Evolutionary conservation across 176 grass and related monocot genomes (phyloP).

Genomic region (Microstegium vimineum): DNA sequence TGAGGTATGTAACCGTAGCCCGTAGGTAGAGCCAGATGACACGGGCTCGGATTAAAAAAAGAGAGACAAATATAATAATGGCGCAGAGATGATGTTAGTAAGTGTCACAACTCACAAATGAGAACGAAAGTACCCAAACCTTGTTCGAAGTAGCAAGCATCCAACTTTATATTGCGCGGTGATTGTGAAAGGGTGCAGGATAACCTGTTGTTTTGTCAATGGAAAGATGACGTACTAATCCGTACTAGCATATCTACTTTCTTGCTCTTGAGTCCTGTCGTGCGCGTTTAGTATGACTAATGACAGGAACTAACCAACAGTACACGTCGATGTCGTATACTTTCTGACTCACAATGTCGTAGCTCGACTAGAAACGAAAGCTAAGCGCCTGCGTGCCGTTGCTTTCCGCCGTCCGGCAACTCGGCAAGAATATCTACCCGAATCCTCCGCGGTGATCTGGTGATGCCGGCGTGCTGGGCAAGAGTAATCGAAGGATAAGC

Average conservation of each 20-base stretch:
- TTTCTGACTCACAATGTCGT: not conserved
- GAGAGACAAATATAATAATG: no score
- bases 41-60: no score
- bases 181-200: no score
- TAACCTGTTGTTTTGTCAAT: no score
- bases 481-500: not conserved
- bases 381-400: not conserved
- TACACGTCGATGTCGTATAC: not conserved
- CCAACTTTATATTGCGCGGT: no score
- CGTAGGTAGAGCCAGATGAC: no score
- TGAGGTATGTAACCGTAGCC: no score
- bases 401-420: slow-evolving; percentile 15
- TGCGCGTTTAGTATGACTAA: not conserved
- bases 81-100: no score
- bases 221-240: not conserved
- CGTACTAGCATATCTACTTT: not conserved
- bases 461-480: not conserved
- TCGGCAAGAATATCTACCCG: slow-evolving; percentile 2
- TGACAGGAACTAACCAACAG: not conserved
- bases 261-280: not conserved
- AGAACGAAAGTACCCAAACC: not conserved
- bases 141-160: not conserved
- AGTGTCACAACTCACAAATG: no score
- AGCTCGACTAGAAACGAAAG: not conserved
- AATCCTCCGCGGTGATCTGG: not conserved